Evolutionary conservation across 192 early-diverging fungal species (phyloP), one percentile per base, ranked within the genome.

Genomic region (Linnemannia elongata): DNA sequence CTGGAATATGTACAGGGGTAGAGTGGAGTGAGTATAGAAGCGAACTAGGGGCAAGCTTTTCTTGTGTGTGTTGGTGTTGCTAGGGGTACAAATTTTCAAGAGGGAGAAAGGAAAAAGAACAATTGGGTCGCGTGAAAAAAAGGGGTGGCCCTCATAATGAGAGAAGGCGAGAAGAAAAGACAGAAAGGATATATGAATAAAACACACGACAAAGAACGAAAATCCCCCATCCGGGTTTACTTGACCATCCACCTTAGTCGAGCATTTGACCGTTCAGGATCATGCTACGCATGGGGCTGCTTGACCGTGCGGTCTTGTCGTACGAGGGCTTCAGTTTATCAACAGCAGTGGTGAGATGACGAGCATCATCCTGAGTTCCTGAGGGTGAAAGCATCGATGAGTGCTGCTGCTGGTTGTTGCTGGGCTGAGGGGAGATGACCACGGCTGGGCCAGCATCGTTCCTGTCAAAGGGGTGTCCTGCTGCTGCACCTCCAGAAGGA

Each of bases 191-290:
- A 38, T 55, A n/a, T 18, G n/a, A 75, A 75, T 15, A 20, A 45
- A 33, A 35, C 7, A 63, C 75, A 36, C 52, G 20, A n/a, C 6
- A 18, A 33, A 0, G 17, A 78, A 70, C 20, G 15, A 47, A 47
- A 49, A 45, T 15, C n/a, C 60, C 30, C 33, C 3, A 33, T 33
- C 60, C 27, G 27, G 60, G 15, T 10, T 2, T 33, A 35, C 60
- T 66, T 33, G n/a, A 30, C 3, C 60, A 33, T 33, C 72, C 45
- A 13, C 44, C n/a, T 63, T 87, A 87, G 42, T 87, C 85, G 33
- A 87, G 80, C 85, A 87, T 87, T 41, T 87, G 85, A 42, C 85
- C 85, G 66, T 80, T 80, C 71, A 87, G 49, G 69, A 87, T 87
- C 79, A 87, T 78, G 78, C 76, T 81, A 30, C 85, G 71, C 85